These are phyloP conservation scores for Chrysosporium queenslandicum DNA, from an alignment of 2,329 filamentous ascomycete genomes.

Conservation along the genomic window DNA sequence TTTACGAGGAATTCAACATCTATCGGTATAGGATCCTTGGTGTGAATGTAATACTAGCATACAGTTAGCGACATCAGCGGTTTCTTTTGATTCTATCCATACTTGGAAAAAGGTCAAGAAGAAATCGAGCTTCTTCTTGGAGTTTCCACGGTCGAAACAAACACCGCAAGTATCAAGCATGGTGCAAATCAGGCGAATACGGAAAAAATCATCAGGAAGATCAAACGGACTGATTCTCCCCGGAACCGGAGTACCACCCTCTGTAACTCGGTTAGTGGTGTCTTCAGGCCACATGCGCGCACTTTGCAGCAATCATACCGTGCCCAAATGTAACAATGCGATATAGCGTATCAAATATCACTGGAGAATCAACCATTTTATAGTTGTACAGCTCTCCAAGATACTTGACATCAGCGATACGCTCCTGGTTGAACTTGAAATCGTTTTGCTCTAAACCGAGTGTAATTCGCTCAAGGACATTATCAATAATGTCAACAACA, in stretches of 20 bases:
- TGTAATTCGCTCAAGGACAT: slow-evolving; percentile 75
- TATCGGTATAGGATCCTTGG: slow-evolving; percentile 84
- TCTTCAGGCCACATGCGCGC: not conserved
- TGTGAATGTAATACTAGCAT: slow-evolving; percentile 84
- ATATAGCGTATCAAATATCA: slow-evolving; percentile 93
- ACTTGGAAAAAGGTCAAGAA: slow-evolving; percentile 92
- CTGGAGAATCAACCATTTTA: slow-evolving; percentile 86
- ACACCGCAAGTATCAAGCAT: slow-evolving; percentile 90
- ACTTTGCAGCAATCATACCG: slow-evolving; percentile 32
- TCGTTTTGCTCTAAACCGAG: slow-evolving; percentile 90
- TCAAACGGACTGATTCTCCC: slow-evolving; percentile 70
- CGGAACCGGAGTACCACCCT: slow-evolving; percentile 67
- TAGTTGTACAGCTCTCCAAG: slow-evolving; percentile 96
- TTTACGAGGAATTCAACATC: slow-evolving; percentile 95
- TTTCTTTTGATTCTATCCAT: slow-evolving; percentile 5
- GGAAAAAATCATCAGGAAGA: slow-evolving; percentile 87
- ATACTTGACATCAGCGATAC: slow-evolving; percentile 92
- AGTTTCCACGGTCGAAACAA: slow-evolving; percentile 86
- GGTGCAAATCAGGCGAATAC: slow-evolving; percentile 79
- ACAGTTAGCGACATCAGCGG: slow-evolving; percentile 14
- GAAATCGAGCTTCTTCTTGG: slow-evolving; percentile 95
- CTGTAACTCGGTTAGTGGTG: slow-evolving; percentile 30
- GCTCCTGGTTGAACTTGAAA: slow-evolving; percentile 92
- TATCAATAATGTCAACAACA: slow-evolving; percentile 82
- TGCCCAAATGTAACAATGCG: slow-evolving; percentile 90